Base-by-base conservation (phyloP, 306 rosid species). In the Vigna angularis region DNA sequence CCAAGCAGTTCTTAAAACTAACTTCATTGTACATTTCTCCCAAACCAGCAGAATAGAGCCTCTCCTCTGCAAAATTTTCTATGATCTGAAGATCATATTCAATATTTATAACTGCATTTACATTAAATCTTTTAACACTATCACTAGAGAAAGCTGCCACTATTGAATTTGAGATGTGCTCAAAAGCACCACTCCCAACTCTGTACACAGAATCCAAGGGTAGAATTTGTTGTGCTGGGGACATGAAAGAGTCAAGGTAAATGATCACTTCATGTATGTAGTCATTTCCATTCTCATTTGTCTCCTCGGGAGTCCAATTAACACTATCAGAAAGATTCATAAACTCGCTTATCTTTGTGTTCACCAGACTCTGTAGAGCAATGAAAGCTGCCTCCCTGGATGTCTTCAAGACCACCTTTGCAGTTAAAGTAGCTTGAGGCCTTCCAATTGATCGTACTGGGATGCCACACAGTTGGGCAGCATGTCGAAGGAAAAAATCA, bases 51-150 rank as follows among this genome's bases (percentile, higher is more conserved):
- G 83, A 84, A 79, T 81, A 86, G 82, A 89, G 90, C 83, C 89
- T 87, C 48, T 91, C 88, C n/a, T 95, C 99, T 24, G 93, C 97
- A 78, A 93, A 95, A 81, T 87, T 56, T 89, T 92, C 99, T 70
- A 93, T 62, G 85, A 64, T 51, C 80, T 74, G 83, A 59, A 95
- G 76, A 78, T 95, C 98, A 61, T 79, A 79, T 81, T 87, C 85
- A 30, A 95, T 79, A 72, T 86, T 85, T 56, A 66, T 73, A 48
- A 95, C 93, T 11, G 89, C 97, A 82, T 79, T 86, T 32, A 81
- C 93, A 47, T 85, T 95, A 78, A 95, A 95, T 87, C 98, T 89
- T 89, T 93, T 95, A 77, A 95, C 65, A 42, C 88, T 81, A 73
- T 88, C 97, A 34, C 88, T 88, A 10, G 86, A 86, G 73, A 95